These are phyloP conservation scores for Carex littledalei DNA, from an alignment of 176 grass and related monocot species.

Conservation along the genomic window DNA sequence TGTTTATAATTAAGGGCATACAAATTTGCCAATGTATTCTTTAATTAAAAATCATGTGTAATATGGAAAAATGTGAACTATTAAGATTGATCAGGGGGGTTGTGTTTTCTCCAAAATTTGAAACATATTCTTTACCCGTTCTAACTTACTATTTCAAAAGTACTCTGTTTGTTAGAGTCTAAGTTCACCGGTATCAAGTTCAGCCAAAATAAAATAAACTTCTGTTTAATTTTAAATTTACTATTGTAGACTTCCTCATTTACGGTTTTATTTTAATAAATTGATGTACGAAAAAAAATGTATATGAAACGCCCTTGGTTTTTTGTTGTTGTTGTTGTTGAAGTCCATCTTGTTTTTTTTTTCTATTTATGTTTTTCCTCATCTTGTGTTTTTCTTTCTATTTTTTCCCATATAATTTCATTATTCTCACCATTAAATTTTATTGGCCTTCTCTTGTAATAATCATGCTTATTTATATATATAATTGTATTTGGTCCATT, in stretches of 20 bases:
- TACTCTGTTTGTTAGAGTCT: background rate
- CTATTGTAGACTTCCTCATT: background rate
- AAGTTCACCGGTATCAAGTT: background rate
- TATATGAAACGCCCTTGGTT: background rate
- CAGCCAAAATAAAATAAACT: background rate
- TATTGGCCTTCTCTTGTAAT: no score
- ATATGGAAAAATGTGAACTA: background rate
- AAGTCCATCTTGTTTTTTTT: background rate
- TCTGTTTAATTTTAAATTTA: background rate
- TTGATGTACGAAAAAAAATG: background rate
- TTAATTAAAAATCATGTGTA: background rate
- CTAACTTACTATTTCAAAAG: background rate
- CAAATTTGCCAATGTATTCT: background rate
- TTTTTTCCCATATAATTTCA: no score
- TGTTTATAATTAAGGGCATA: background rate
- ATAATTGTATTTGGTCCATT: no score
- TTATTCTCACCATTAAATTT: no score
- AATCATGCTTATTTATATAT: no score
- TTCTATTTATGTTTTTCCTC: background rate
- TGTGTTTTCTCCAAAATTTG: background rate
- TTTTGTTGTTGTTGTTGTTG: background rate
- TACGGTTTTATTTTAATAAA: background rate
- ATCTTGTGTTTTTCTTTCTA: no score
- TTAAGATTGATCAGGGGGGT: no score
- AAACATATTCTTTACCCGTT: background rate